Conservation (phyloP, 768 basidiomycete species). For the Arthromyces matolae region DNA sequence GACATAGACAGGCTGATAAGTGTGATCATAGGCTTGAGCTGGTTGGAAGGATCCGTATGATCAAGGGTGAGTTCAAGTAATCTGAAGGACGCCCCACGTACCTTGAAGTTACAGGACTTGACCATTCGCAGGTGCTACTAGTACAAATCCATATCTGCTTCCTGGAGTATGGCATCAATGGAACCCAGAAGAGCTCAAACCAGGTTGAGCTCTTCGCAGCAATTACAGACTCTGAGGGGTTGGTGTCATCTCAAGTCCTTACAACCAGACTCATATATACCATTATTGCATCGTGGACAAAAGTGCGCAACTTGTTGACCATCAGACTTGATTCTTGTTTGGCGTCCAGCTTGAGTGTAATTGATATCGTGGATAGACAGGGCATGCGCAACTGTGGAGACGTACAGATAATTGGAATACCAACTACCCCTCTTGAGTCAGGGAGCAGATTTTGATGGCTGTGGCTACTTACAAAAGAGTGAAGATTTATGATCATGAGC, state of each 20-base stretch:
- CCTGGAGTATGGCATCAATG: conserved; percentile 60
- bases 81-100: conserved; percentile 24
- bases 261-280: conserved; percentile 36
- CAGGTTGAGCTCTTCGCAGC: conserved; percentile 63
- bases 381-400: conserved; percentile 20
- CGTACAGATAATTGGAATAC: conserved; percentile 51
- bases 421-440: conserved; percentile 33
- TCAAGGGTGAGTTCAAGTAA: conserved; percentile 8
- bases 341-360: conserved; percentile 55
- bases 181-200: conserved; percentile 78
- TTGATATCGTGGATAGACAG: not conserved
- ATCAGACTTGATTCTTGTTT: conserved; percentile 54
- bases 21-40: conserved; percentile 25
- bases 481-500: not conserved
- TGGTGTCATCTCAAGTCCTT: conserved; percentile 1
- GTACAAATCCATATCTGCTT: conserved; percentile 68
- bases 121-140: conserved; percentile 71
- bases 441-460: not conserved
- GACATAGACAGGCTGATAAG: conserved; percentile 37
- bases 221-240: conserved; percentile 50
- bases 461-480: conserved; percentile 23
- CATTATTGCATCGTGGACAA: conserved; percentile 73
- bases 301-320: conserved; percentile 45
- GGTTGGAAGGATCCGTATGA: conserved; percentile 14
- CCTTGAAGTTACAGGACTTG: conserved; percentile 47